phyloP scores from a whole-genome alignment of 2,329 filamentous ascomycete genomes.

The Pyricularia sp. region DNA sequence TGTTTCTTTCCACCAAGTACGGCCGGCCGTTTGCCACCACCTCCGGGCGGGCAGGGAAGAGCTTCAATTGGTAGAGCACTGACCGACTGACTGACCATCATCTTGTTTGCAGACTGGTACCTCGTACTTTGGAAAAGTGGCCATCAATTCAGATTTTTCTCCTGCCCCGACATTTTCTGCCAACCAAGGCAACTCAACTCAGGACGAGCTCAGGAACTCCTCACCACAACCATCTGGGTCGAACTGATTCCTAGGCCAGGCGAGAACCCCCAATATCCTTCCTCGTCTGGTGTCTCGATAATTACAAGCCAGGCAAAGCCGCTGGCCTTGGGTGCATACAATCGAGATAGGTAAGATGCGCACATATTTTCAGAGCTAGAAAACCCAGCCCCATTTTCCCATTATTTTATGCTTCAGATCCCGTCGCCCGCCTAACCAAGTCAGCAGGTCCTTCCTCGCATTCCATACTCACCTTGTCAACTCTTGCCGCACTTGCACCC shows the following conservation, averaged over 20 bases:
- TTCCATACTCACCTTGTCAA: neutral
- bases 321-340: neutral
- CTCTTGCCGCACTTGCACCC: neutral
- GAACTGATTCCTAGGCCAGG: neutral
- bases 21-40: neutral
- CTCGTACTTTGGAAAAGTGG: neutral
- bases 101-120: neutral
- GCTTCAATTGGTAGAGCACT: too few species aligned
- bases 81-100: neutral
- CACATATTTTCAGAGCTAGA: neutral
- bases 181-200: neutral
- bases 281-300: neutral
- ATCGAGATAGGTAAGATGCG: neutral
- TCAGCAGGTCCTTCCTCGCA: neutral
- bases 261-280: neutral
- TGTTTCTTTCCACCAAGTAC: neutral
- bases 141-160: neutral
- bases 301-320: neutral
- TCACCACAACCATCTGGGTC: neutral
- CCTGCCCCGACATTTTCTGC: neutral
- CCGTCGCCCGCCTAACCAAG: neutral
- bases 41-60: neutral
- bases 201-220: neutral
- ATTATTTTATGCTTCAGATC: neutral
- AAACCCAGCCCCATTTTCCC: neutral